Evolutionary conservation across 2,329 filamentous ascomycete species (phyloP).

Genomic region (Cladosporium phlei): DNA sequence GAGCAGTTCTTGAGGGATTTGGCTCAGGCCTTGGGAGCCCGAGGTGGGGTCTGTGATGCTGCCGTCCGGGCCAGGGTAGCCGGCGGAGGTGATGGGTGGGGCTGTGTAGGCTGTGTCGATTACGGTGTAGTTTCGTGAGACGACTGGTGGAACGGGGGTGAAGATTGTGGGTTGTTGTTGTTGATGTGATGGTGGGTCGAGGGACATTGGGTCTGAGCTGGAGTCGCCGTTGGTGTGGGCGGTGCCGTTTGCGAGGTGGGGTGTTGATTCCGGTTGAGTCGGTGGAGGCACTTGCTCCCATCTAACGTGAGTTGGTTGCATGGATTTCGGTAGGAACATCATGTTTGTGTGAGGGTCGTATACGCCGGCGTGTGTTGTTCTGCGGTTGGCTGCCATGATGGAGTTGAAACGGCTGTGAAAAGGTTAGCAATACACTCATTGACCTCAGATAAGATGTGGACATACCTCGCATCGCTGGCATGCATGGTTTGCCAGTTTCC

Average conservation of each 20-base stretch:
- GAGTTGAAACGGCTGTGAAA: constrained; percentile 73
- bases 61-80: constrained; percentile 56
- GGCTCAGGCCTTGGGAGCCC: constrained; percentile 54
- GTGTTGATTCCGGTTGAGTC: constrained; percentile 22
- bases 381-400: constrained; percentile 63
- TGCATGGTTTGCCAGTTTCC: constrained; percentile 97
- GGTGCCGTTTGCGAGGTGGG: constrained; percentile 16
- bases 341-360: constrained; percentile 94
- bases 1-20: constrained; percentile 60
- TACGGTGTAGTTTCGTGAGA: constrained; percentile 59
- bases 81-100: constrained; percentile 54
- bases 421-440: constrained; percentile 19
- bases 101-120: constrained; percentile 57
- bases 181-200: constrained; percentile 15
- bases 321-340: constrained; percentile 80
- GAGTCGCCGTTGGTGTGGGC: constrained; percentile 11
- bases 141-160: constrained; percentile 46
- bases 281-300: constrained; percentile 65
- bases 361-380: constrained; percentile 65
- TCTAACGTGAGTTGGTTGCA: constrained; percentile 82
- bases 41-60: constrained; percentile 42
- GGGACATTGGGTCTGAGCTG: constrained; percentile 3
- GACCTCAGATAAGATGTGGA: constrained; percentile 18
- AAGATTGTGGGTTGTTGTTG: constrained; percentile 1
- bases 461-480: constrained; percentile 80